A percentile compares a stretch with the other conserved stretches of the same genome.
Conservation (phyloP, 345 rosid genomes). For the Xanthoceras sorbifolium region DNA sequence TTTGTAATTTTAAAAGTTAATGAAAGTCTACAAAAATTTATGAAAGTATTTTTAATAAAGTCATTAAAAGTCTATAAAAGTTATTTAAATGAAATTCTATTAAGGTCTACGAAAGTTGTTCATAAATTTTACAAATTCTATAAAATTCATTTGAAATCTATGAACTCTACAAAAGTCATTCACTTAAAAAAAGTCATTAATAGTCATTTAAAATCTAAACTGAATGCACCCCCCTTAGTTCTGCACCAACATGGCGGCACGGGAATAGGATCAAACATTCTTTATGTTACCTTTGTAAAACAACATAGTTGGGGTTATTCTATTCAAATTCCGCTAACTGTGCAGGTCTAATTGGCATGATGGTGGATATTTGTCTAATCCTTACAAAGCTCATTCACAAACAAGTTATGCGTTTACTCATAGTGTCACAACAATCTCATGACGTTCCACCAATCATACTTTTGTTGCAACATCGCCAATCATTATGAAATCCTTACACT, state of each 20-base stretch:
- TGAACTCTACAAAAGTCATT: too few relatives aligned
- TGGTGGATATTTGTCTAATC: background rate
- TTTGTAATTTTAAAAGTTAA: too few relatives aligned
- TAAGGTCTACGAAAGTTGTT: too few relatives aligned
- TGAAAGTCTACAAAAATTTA: too few relatives aligned
- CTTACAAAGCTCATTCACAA: background rate
- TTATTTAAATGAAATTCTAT: too few relatives aligned
- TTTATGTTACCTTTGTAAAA: background rate
- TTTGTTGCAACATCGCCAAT: background rate
- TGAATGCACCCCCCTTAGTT: too few relatives aligned
- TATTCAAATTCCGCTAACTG: background rate
- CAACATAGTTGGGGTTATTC: background rate
- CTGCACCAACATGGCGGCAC: background rate
- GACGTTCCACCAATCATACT: background rate
- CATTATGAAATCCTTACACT: background rate
- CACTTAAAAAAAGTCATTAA: too few relatives aligned
- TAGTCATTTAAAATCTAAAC: too few relatives aligned
- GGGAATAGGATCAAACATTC: background rate
- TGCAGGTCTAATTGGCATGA: background rate
- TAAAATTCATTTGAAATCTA: too few relatives aligned
- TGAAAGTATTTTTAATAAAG: too few relatives aligned
- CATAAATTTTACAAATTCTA: too few relatives aligned
- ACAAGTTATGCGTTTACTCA: background rate
- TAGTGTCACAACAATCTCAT: background rate
- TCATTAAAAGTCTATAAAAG: too few relatives aligned